phyloP scores from a whole-genome alignment of 805 yeast genomes.

The Dipodascopsis tothii region DNA sequence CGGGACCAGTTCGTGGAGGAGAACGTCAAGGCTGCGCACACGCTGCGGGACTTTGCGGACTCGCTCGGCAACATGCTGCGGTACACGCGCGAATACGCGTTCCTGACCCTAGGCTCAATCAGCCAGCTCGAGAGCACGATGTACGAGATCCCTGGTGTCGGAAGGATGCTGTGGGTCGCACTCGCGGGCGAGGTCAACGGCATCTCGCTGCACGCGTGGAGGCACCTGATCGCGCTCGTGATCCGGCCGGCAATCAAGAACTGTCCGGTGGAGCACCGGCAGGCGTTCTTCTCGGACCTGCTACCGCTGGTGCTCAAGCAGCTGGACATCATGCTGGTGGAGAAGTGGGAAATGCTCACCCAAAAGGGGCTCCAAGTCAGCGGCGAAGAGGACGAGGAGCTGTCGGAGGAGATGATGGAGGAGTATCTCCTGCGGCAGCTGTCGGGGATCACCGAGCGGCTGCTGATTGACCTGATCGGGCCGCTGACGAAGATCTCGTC shows the following conservation, averaged over 20 bases:
- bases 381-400: constrained; percentile 37
- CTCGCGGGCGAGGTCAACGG: constrained; percentile 81
- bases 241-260: constrained; percentile 78
- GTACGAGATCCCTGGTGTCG: constrained; percentile 78
- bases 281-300: constrained; percentile 64
- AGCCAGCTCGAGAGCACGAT: constrained; percentile 83
- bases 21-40: constrained; percentile 85
- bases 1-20: constrained; percentile 92
- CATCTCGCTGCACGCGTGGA: constrained; percentile 90
- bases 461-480: constrained; percentile 36
- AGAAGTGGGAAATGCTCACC: constrained; percentile 51
- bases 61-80: constrained; percentile 93
- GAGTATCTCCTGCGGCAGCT: constrained; percentile 89
- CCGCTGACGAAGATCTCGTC: constrained; percentile 3
- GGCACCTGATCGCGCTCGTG: constrained; percentile 87
- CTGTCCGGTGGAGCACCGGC: constrained; percentile 69
- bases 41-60: constrained; percentile 93
- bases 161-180: constrained; percentile 70
- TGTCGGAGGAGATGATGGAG: constrained; percentile 97
- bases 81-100: constrained; percentile 93
- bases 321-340: constrained; percentile 64
- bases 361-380: constrained; percentile 41
- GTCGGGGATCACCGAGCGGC: constrained; percentile 82
- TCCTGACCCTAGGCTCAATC: constrained; percentile 79
- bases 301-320: constrained; percentile 69